phyloP scores from a whole-genome alignment of 2,329 filamentous ascomycete species.

The Phialophora expanda region DNA sequence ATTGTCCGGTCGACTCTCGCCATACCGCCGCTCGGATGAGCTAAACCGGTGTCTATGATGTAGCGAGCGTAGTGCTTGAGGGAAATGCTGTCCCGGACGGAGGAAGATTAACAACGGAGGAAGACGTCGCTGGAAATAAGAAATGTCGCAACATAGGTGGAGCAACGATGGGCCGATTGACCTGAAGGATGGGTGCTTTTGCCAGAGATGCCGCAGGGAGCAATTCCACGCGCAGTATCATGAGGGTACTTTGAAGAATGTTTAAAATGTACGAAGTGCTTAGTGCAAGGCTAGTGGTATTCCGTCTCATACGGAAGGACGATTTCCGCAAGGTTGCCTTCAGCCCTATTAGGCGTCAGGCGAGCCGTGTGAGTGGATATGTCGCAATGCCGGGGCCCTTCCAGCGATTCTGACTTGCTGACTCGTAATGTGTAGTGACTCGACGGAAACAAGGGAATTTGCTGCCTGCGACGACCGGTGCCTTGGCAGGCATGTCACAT shows the following conservation, averaged over 20 bases:
- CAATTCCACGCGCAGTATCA: background rate
- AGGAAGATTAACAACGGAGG: slow-evolving; percentile 11
- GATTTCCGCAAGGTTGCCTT: slow-evolving; percentile 6
- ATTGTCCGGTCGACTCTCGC: background rate
- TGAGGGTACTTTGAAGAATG: slow-evolving; percentile 12
- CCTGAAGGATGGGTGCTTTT: slow-evolving; percentile 1
- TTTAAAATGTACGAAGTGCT: slow-evolving; percentile 15
- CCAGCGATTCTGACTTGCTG: slow-evolving; percentile 29
- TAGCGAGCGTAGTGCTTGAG: background rate
- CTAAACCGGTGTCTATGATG: slow-evolving; percentile 19
- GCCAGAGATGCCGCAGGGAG: background rate
- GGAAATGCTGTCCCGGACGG: slow-evolving; percentile 1
- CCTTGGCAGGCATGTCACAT: background rate
- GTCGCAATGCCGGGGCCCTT: slow-evolving; percentile 6
- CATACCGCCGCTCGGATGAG: slow-evolving; percentile 15
- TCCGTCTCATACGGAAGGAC: slow-evolving; percentile 7
- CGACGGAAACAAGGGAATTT: slow-evolving; percentile 15
- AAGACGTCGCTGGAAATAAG: slow-evolving; percentile 4
- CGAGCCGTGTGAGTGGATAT: slow-evolving; percentile 15
- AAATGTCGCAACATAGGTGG: slow-evolving; percentile 4
- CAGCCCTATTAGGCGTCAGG: slow-evolving; percentile 26
- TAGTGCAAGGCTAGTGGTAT: slow-evolving; percentile 24
- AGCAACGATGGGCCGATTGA: slow-evolving; percentile 8
- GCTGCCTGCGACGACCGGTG: slow-evolving; percentile 13
- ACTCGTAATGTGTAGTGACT: slow-evolving; percentile 24